Conservation (phyloP, 176 grass and related monocot genomes). For the Raddia guianensis region DNA sequence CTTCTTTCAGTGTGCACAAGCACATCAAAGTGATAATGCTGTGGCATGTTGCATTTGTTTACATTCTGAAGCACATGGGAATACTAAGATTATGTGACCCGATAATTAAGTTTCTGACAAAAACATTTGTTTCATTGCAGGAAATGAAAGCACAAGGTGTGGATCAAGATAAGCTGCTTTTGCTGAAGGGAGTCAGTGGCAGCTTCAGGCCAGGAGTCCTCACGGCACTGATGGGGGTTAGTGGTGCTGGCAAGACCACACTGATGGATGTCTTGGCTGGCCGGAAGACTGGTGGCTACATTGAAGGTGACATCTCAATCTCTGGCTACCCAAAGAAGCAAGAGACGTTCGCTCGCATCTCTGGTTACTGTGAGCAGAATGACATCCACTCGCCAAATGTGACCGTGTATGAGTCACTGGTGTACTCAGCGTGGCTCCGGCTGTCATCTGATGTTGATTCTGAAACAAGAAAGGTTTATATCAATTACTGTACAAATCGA, state of each 20-base stretch:
- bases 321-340: conserved; percentile 72
- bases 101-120: conserved; percentile 1
- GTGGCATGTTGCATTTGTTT: background rate
- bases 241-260: conserved; percentile 67
- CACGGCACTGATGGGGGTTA: conserved; percentile 63
- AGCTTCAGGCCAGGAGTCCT: conserved; percentile 64
- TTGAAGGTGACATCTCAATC: conserved; percentile 65
- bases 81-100: background rate
- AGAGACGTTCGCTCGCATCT: conserved; percentile 63
- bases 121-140: conserved; percentile 32
- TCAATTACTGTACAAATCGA: conserved; percentile 1
- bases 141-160: conserved; percentile 80
- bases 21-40: background rate
- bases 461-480: conserved; percentile 58
- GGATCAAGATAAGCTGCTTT: conserved; percentile 54
- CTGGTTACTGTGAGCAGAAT: conserved; percentile 72
- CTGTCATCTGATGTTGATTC: conserved; percentile 52
- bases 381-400: conserved; percentile 74
- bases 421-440: conserved; percentile 62
- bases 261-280: conserved; percentile 72
- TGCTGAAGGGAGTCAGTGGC: conserved; percentile 61
- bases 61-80: background rate
- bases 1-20: background rate
- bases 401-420: conserved; percentile 61
- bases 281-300: conserved; percentile 62